A percentile compares a stretch with the other conserved stretches of the same genome.
Conservation (phyloP, 805 yeast species). For the Ogataea ramenticola region DNA sequence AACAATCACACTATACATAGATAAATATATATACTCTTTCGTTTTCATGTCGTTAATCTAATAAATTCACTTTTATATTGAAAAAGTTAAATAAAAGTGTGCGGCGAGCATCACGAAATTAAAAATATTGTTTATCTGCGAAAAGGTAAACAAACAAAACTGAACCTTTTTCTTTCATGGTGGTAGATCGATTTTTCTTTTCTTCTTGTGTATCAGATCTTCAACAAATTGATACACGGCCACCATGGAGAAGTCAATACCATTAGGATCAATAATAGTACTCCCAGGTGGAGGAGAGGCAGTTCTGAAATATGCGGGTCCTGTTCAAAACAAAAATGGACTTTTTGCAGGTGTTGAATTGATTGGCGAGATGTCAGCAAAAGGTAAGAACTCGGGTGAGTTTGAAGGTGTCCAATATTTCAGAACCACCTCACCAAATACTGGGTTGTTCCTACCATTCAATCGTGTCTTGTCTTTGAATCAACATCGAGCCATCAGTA, state of each 20-base stretch:
- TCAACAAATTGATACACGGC: too few relatives aligned
- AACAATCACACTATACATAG: not conserved
- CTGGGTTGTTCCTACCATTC: constrained; percentile 71
- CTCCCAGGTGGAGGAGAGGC: constrained; percentile 70
- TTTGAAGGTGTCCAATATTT: constrained; percentile 70
- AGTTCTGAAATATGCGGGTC: constrained; percentile 61
- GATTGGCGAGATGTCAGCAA: constrained; percentile 48
- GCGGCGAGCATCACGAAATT: not conserved
- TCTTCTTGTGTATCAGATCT: too few relatives aligned
- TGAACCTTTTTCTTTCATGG: too few relatives aligned
- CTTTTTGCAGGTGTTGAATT: constrained; percentile 84
- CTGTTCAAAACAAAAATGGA: constrained; percentile 65
- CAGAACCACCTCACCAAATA: constrained; percentile 48
- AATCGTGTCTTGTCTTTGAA: constrained; percentile 28
- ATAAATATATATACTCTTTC: too few relatives aligned
- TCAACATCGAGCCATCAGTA: not conserved
- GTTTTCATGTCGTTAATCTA: too few relatives aligned
- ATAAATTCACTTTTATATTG: too few relatives aligned
- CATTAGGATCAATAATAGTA: constrained; percentile 13
- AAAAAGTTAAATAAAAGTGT: too few relatives aligned
- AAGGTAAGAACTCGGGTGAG: constrained; percentile 85
- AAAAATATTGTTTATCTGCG: not conserved
- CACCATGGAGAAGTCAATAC: not conserved
- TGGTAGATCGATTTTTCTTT: too few relatives aligned
- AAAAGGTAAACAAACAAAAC: not conserved